Conservation (phyloP, 2,329 filamentous ascomycete species). For the Penicillium sp. region DNA sequence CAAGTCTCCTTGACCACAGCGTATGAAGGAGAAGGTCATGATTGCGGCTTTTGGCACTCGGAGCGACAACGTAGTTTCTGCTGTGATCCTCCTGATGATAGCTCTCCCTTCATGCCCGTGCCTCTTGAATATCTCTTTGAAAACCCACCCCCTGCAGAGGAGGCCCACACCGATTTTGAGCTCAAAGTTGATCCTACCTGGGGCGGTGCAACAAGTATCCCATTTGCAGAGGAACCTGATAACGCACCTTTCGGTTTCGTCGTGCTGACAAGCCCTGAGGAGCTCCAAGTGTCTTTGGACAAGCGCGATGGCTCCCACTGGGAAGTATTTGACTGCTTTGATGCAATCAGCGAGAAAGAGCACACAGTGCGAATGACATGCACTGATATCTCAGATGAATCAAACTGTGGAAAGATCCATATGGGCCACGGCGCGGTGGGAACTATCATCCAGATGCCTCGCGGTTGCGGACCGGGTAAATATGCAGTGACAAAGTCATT, state of each 20-base stretch:
- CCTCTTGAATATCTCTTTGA: slow-evolving; percentile 24
- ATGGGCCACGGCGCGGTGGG: slow-evolving; percentile 38
- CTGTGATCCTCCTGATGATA: slow-evolving; percentile 4
- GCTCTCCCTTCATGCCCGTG: slow-evolving; percentile 8
- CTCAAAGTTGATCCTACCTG: slow-evolving; percentile 33
- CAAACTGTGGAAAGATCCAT: slow-evolving; percentile 43
- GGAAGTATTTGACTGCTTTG: slow-evolving; percentile 43
- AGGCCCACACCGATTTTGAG: slow-evolving; percentile 30
- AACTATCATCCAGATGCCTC: slow-evolving; percentile 46
- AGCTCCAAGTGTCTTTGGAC: slow-evolving; percentile 34
- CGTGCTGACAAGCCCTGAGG: not conserved
- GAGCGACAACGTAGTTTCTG: slow-evolving; percentile 10
- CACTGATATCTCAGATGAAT: slow-evolving; percentile 33
- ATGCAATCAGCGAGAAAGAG: slow-evolving; percentile 25
- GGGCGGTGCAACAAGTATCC: slow-evolving; percentile 4
- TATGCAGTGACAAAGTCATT: slow-evolving; percentile 43
- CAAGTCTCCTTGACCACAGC: not conserved
- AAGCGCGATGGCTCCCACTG: slow-evolving; percentile 49
- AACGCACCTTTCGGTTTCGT: slow-evolving; percentile 5
- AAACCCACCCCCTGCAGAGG: slow-evolving; percentile 31
- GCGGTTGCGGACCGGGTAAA: slow-evolving; percentile 40
- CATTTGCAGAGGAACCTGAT: not conserved
- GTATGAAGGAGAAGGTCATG: not conserved
- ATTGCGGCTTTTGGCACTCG: too few species aligned
- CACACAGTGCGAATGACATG: slow-evolving; percentile 43